A percentile compares a stretch with the other conserved stretches of the same genome.
Conservation (phyloP, 2,329 filamentous ascomycete species). For the Colletotrichum tropicale region DNA sequence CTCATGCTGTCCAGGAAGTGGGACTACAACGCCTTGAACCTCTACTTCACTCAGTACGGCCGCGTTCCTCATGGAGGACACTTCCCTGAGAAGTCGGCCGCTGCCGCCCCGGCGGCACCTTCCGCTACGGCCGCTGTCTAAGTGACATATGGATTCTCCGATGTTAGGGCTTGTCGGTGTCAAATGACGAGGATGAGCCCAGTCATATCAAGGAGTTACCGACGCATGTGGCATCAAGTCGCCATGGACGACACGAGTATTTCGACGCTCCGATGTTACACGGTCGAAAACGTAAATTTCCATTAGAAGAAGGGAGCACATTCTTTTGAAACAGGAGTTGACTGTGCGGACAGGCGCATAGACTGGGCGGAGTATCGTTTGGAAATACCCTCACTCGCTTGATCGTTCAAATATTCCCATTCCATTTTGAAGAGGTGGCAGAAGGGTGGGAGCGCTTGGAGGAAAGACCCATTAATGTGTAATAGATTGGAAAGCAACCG, state of each 20-base stretch:
- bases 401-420: background rate
- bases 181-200: background rate
- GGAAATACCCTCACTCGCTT: slow-evolving; percentile 8
- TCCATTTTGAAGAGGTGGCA: background rate
- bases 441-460: background rate
- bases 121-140: slow-evolving; percentile 15
- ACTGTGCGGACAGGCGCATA: background rate
- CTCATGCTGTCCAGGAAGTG: slow-evolving; percentile 50
- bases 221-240: background rate
- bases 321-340: background rate
- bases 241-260: background rate
- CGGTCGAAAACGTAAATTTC: background rate
- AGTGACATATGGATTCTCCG: background rate
- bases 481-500: background rate
- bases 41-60: slow-evolving; percentile 61
- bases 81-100: slow-evolving; percentile 49
- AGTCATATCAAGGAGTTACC: background rate
- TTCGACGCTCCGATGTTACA: background rate
- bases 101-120: slow-evolving; percentile 24
- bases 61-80: slow-evolving; percentile 48
- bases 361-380: background rate
- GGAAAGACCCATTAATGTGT: background rate
- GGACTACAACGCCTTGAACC: slow-evolving; percentile 56
- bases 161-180: background rate
- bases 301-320: background rate